Evolutionary conservation across 2,329 filamentous ascomycete species (phyloP).

Genomic region (Cladophialophora bantiana): DNA sequence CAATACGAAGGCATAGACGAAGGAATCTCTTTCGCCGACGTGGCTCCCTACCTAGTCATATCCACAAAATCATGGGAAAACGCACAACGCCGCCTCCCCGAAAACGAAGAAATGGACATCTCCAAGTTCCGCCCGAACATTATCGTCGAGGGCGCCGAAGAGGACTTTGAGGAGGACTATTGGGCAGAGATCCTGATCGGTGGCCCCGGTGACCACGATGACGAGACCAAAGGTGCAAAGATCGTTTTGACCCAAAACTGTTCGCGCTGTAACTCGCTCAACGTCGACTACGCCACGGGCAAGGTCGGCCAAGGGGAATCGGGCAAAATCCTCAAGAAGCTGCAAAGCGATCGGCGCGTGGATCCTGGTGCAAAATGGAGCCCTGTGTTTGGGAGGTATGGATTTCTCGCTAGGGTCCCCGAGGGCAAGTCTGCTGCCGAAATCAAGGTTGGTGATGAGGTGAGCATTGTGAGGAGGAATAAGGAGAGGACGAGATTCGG

Average conservation of each 20-base stretch:
- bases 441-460: constrained; percentile 64
- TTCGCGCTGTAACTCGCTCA: constrained; percentile 71
- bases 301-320: constrained; percentile 62
- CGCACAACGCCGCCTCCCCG: constrained; percentile 55
- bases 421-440: constrained; percentile 45
- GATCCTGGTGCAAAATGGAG: constrained; percentile 72
- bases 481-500: constrained; percentile 62
- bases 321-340: constrained; percentile 70
- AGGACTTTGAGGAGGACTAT: constrained; percentile 73
- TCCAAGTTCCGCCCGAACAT: constrained; percentile 77
- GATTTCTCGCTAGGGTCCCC: constrained; percentile 58
- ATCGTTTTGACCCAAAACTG: constrained; percentile 74
- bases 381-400: constrained; percentile 77
- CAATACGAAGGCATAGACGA: constrained; percentile 47
- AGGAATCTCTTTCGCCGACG: constrained; percentile 74
- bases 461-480: constrained; percentile 60
- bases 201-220: constrained; percentile 1
- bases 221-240: constrained; percentile 35
- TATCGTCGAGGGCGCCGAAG: constrained; percentile 66
- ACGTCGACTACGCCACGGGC: constrained; percentile 74
- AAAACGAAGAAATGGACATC: constrained; percentile 64
- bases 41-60: constrained; percentile 75
- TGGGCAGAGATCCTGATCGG: constrained; percentile 68
- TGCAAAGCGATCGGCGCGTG: constrained; percentile 74
- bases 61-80: constrained; percentile 73